Evolutionary conservation across 805 yeast species (phyloP).

Genomic region (Yamadazyma laniorum): DNA sequence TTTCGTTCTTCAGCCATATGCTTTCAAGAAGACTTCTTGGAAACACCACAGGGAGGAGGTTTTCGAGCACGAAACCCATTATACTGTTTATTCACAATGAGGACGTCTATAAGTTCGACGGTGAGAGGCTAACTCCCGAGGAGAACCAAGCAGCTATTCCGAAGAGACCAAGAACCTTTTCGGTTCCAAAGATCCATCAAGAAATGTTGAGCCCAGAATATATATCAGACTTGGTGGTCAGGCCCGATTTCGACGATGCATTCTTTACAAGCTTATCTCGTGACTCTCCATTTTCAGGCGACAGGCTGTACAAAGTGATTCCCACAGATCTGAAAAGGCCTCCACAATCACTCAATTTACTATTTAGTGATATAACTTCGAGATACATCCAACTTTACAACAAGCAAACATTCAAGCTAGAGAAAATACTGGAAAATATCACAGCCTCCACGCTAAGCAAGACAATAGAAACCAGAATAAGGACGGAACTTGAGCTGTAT

Average conservation of each 20-base stretch:
- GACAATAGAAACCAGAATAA: neutral
- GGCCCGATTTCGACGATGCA: conserved; percentile 28
- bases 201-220: conserved; percentile 35
- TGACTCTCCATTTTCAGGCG: conserved; percentile 29
- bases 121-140: conserved; percentile 19
- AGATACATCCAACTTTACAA: conserved; percentile 32
- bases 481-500: neutral
- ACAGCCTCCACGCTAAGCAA: conserved; percentile 13
- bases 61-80: conserved; percentile 3
- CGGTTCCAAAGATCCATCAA: conserved; percentile 18
- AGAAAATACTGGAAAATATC: conserved; percentile 12
- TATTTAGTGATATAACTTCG: conserved; percentile 26
- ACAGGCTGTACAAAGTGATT: conserved; percentile 20
- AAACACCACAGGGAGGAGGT: conserved; percentile 1
- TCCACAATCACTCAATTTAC: conserved; percentile 20
- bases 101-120: conserved; percentile 3
- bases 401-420: conserved; percentile 17
- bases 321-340: conserved; percentile 14
- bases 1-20: conserved; percentile 2
- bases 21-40: neutral
- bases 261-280: conserved; percentile 29
- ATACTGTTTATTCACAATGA: conserved; percentile 10
- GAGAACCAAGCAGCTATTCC: conserved; percentile 37
- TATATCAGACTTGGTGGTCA: conserved; percentile 32
- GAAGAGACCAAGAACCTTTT: conserved; percentile 19